A percentile compares a stretch with the other conserved stretches of the same genome.
phyloP scores from a whole-genome alignment of 805 yeast species.

The Jamesozyma spencerorum region DNA sequence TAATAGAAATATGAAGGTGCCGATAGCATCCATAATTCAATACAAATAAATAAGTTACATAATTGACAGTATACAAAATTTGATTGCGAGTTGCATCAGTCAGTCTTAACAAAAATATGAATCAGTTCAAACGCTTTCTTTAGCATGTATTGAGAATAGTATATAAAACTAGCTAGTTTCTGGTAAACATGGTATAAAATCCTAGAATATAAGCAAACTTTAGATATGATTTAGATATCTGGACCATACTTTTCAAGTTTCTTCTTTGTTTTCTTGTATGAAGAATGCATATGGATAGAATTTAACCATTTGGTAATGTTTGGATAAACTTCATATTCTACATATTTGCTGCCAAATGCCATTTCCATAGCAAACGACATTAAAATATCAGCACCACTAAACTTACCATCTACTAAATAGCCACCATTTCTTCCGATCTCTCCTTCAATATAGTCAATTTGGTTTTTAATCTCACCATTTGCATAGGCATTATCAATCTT shows the following conservation, averaged over 20 bases:
- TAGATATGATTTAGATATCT: too few species aligned
- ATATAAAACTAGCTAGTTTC: too few species aligned
- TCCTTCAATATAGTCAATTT: slow-evolving; percentile 35
- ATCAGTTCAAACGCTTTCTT: too few species aligned
- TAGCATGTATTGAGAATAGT: too few species aligned
- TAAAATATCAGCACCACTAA: slow-evolving; percentile 52
- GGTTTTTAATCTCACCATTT: slow-evolving; percentile 35
- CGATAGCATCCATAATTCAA: too few species aligned
- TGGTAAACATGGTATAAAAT: too few species aligned
- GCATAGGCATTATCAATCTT: slow-evolving; percentile 43
- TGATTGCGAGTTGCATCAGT: too few species aligned
- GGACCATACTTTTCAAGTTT: background rate
- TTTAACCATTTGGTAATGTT: slow-evolving; percentile 18
- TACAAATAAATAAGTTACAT: too few species aligned
- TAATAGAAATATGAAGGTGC: too few species aligned
- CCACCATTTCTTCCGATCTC: slow-evolving; percentile 30
- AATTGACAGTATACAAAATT: too few species aligned
- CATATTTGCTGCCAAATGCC: slow-evolving; percentile 14
- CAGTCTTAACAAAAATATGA: too few species aligned
- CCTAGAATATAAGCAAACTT: too few species aligned
- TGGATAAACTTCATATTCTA: slow-evolving; percentile 18
- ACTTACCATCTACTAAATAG: slow-evolving; percentile 41
- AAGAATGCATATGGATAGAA: slow-evolving; percentile 3
- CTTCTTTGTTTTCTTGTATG: background rate
- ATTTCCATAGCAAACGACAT: slow-evolving; percentile 37